Conservation (phyloP, 2,329 filamentous ascomycete genomes). For the Alternaria longipes region DNA sequence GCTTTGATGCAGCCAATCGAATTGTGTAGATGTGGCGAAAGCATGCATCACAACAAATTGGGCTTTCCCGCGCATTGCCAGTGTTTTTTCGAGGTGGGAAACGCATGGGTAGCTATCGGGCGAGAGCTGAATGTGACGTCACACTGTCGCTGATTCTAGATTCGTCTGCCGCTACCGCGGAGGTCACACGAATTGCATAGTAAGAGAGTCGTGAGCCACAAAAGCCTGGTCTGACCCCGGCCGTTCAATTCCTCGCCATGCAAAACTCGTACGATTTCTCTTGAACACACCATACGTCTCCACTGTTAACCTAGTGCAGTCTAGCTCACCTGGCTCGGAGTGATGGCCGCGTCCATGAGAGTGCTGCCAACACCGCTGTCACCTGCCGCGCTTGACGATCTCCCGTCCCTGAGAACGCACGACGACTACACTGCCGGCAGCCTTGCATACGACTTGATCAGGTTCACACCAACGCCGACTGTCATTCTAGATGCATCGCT, state of each 20-base stretch:
- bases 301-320: constrained; percentile 16
- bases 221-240: constrained; percentile 26
- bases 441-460: constrained; percentile 38
- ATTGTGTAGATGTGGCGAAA: background rate
- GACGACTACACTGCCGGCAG: constrained; percentile 17
- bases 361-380: constrained; percentile 15
- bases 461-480: constrained; percentile 54
- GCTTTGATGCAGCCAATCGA: background rate
- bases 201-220: constrained; percentile 9
- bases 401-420: constrained; percentile 20
- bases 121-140: constrained; percentile 10
- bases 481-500: constrained; percentile 58
- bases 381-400: constrained; percentile 22
- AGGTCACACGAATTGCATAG: background rate
- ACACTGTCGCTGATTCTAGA: constrained; percentile 2
- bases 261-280: constrained; percentile 36
- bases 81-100: background rate
- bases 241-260: constrained; percentile 12
- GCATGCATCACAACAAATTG: background rate
- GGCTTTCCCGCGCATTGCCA: background rate
- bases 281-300: constrained; percentile 10
- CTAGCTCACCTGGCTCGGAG: constrained; percentile 19
- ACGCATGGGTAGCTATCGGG: background rate
- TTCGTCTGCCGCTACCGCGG: background rate
- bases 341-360: constrained; percentile 24